Percentiles rank a stretch among this genome's conserved stretches.
Evolutionary conservation across 163 green algal species (phyloP).

Genomic region (Chlorella variabilis): DNA sequence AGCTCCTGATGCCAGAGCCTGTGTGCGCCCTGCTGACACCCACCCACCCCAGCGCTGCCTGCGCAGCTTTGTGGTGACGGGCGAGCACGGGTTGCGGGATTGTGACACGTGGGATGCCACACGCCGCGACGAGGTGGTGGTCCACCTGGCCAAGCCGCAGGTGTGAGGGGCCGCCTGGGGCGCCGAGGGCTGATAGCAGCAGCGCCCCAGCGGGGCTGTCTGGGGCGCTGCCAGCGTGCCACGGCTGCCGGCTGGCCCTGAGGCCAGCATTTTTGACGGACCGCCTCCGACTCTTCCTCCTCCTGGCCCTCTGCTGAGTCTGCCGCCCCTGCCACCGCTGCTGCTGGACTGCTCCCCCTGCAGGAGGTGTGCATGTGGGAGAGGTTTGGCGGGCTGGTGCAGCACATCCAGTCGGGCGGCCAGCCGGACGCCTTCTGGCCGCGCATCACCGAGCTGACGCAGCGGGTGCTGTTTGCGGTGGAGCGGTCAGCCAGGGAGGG

Average conservation of each 20-base stretch:
- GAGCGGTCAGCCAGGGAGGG: constrained; percentile 39
- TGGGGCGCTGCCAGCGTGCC: too few species aligned
- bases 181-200: too few species aligned
- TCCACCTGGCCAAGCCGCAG: constrained; percentile 2
- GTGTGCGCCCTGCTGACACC: too few species aligned
- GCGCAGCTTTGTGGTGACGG: constrained; percentile 38
- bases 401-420: constrained; percentile 11
- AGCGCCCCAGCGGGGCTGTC: too few species aligned
- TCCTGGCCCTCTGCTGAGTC: neutral
- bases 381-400: constrained; percentile 47
- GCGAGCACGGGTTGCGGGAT: constrained; percentile 30
- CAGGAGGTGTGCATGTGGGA: constrained; percentile 64
- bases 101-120: constrained; percentile 18
- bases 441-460: constrained; percentile 35
- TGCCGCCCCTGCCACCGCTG: too few species aligned
- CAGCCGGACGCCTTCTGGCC: constrained; percentile 41
- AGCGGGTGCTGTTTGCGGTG: constrained; percentile 52
- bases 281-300: neutral
- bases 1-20: too few species aligned
- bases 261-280: too few species aligned
- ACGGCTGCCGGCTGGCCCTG: too few species aligned
- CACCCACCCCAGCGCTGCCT: too few species aligned
- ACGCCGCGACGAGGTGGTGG: neutral
- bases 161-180: too few species aligned
- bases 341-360: too few species aligned